A percentile compares a stretch with the other conserved stretches of the same genome.
Evolutionary conservation across 768 basidiomycete genomes (phyloP).

Genomic region (Sarcomyxa edulis): DNA sequence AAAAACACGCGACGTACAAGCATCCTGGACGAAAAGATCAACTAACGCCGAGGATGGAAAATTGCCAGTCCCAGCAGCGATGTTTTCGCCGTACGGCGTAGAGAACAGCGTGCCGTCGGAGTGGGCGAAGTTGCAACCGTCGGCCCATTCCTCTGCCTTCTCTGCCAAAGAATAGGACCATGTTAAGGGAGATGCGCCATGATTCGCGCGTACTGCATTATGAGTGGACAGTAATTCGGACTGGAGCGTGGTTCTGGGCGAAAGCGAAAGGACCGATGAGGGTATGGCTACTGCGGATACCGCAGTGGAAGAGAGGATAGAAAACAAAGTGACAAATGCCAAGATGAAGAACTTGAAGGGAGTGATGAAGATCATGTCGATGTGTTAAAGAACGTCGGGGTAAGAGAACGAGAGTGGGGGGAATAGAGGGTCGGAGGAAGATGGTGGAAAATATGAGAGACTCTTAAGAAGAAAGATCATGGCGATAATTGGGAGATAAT

Average conservation of each 20-base stretch:
- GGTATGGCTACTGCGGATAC: constrained; percentile 10
- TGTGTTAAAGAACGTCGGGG: constrained; percentile 30
- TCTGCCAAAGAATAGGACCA: constrained; percentile 46
- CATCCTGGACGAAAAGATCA: constrained; percentile 41
- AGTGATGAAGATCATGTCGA: constrained; percentile 22
- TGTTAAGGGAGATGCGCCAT: constrained; percentile 35
- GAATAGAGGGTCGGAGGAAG: not conserved
- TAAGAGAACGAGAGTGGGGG: constrained; percentile 18
- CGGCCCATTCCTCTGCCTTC: constrained; percentile 47
- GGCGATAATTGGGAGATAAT: no score
- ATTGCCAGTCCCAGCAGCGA: constrained; percentile 46
- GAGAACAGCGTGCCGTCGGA: constrained; percentile 38
- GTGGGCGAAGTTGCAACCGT: constrained; percentile 41
- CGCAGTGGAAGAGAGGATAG: no score
- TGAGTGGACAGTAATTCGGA: constrained; percentile 37
- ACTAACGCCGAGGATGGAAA: constrained; percentile 39
- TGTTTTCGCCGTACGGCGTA: constrained; percentile 47
- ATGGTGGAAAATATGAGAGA: constrained; percentile 4
- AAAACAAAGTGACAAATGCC: constrained; percentile 12
- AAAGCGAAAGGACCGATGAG: constrained; percentile 13
- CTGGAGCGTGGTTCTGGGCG: not conserved
- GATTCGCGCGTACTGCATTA: constrained; percentile 38
- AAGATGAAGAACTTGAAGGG: constrained; percentile 19
- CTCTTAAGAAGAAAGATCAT: no score
- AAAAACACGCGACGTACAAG: constrained; percentile 27